phyloP scores from a whole-genome alignment of 2,329 filamentous ascomycete species.

The Cladosporium sp. region DNA sequence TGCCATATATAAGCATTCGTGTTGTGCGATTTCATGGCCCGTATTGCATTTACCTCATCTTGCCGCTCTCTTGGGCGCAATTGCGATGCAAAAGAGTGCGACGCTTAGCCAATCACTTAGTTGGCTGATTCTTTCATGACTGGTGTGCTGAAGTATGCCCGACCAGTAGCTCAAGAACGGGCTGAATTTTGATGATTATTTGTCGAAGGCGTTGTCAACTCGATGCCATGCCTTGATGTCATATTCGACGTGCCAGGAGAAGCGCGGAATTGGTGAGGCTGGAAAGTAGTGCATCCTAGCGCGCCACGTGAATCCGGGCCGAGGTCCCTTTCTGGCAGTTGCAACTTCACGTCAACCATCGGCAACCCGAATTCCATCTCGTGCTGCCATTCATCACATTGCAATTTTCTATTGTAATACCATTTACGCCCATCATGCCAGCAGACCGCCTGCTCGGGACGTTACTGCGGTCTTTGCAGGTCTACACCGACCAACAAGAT shows the following conservation, averaged over 20 bases:
- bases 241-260: not conserved
- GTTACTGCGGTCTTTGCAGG: constrained; percentile 64
- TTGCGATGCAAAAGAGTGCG: not conserved
- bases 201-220: not conserved
- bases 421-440: constrained; percentile 3
- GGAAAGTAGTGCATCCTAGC: constrained; percentile 1
- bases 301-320: constrained; percentile 1
- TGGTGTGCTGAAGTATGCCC: not conserved
- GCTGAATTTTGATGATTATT: not conserved
- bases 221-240: not conserved
- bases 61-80: not conserved
- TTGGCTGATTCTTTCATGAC: not conserved
- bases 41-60: constrained; percentile 2
- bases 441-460: constrained; percentile 67
- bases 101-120: not conserved
- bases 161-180: not conserved
- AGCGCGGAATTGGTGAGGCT: constrained; percentile 9
- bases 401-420: too few species aligned
- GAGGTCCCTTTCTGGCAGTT: constrained; percentile 3
- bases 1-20: not conserved
- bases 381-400: not conserved
- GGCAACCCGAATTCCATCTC: constrained; percentile 2
- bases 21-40: not conserved
- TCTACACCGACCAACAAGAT: constrained; percentile 59
- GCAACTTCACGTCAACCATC: constrained; percentile 6